Base-by-base conservation (phyloP, 192 early-diverging fungal genomes). In the Podochytrium sp. region DNA sequence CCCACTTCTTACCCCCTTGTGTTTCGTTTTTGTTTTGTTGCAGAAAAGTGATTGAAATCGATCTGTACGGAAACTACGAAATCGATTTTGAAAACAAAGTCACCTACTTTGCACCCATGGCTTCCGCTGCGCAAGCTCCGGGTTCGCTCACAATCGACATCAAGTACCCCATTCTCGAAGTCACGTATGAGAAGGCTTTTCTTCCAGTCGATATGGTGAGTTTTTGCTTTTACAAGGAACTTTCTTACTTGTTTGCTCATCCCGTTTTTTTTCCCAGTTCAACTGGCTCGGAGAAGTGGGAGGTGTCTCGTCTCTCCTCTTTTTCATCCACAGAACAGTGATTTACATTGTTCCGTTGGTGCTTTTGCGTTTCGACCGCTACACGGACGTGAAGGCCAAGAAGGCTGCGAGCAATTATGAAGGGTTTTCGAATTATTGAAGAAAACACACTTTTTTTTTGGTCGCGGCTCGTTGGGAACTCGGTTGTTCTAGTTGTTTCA, bases 251-350 rank as follows among this genome's bases (percentile, higher is more conserved):
- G 38, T 16, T 69, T 29, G 23, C n/a, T 55, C 37, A 35, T 55
- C 73, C 65, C 49, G 39, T 42, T 42, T 38, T 62, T 53, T 32
- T 18, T 76, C 23, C 4, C 55, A 84, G 83, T 78, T 77, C 60
- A 85, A 85, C 74, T 81, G 80, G 80, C 71, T 85, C 32, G 80
- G 81, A 33, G 79, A 85, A 56, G 78, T 85, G 23, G 81, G 80
- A 20, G 80, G 80, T 4, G 76, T 82, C 16, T 56, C 80, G 4
- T 42, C 68, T 29, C 75, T 82, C 30, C 77, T 82, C 38, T 68
- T 70, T 57, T 70, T 82, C 61, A 61, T 82, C 29, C 77, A 72
- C 25, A 69, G 66, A 20, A 59, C 75, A 1, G 71, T 82, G n/a
- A 50, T 74, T 47, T 63, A 32, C 47, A 50, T 76, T 39, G 65